Evolutionary conservation across 208 protist genomes (phyloP).

Genomic region (Herpetomonas samuelpessoai): DNA sequence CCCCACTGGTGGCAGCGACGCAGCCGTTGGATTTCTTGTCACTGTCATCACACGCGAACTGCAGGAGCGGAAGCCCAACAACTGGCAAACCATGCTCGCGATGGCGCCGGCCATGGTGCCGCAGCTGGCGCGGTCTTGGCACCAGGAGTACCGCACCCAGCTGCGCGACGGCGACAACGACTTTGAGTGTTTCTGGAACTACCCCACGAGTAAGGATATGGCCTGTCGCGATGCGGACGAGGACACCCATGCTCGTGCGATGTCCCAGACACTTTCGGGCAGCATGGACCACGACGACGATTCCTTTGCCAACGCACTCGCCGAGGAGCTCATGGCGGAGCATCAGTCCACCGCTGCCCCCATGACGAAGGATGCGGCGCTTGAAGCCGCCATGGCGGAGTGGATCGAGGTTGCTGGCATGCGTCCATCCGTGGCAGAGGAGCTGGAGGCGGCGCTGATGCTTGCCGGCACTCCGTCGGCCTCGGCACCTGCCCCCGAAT

Average conservation of each 20-base stretch:
- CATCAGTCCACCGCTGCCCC: background rate
- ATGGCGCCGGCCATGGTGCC: constrained; percentile 17
- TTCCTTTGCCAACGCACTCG: constrained; percentile 24
- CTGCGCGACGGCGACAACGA: constrained; percentile 15
- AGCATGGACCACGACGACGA: constrained; percentile 7
- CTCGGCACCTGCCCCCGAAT: too few relatives aligned
- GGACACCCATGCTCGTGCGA: too few relatives aligned
- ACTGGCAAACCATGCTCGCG: constrained; percentile 3
- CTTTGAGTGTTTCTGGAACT: constrained; percentile 8
- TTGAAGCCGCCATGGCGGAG: constrained; percentile 1
- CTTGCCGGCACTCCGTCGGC: too few relatives aligned
- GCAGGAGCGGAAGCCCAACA: constrained; percentile 1
- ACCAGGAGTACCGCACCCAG: constrained; percentile 17
- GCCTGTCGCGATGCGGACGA: constrained; percentile 15
- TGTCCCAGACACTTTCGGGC: background rate
- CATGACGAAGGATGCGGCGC: background rate
- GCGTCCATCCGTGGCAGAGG: background rate
- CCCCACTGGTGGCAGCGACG: background rate
- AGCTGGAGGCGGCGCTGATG: background rate
- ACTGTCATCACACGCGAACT: background rate
- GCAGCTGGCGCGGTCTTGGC: constrained; percentile 9
- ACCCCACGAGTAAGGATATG: constrained; percentile 6
- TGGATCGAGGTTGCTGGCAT: constrained; percentile 5
- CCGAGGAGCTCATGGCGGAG: constrained; percentile 20
- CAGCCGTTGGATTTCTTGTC: background rate